Evolutionary conservation across 2,329 filamentous ascomycete species (phyloP).

Genomic region (Colletotrichum acutatum): DNA sequence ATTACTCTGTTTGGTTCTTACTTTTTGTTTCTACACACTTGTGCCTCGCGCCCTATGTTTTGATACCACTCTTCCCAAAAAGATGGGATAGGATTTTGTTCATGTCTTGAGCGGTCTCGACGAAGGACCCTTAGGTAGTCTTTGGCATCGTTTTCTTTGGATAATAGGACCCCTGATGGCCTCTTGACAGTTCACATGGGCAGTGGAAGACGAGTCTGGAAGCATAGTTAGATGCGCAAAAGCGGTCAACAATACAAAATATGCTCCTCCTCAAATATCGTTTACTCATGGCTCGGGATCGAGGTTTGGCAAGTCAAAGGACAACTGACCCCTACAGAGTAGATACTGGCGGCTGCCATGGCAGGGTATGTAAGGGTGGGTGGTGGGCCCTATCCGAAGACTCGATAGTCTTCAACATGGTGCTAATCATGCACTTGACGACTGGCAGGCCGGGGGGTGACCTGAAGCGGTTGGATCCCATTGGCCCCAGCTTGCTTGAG

Average conservation of each 20-base stretch:
- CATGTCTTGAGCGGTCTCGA: slow-evolving; percentile 15
- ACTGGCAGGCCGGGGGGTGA: background rate
- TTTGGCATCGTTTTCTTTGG: slow-evolving; percentile 12
- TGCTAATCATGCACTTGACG: background rate
- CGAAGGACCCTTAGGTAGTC: slow-evolving; percentile 1
- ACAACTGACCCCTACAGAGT: background rate
- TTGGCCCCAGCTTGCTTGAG: background rate
- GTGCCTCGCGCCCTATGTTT: slow-evolving; percentile 15
- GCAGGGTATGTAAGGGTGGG: background rate
- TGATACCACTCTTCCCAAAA: slow-evolving; percentile 30
- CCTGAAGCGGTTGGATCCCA: background rate
- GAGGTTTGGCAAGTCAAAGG: background rate
- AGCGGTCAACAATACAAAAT: background rate
- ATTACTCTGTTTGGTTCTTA: background rate
- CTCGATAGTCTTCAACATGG: background rate
- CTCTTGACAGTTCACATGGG: background rate
- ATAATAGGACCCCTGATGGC: background rate
- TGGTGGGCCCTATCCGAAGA: background rate
- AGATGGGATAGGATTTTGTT: slow-evolving; percentile 28
- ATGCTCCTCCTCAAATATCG: background rate
- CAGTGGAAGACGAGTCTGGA: background rate
- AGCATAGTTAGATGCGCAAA: slow-evolving; percentile 1
- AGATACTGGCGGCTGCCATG: background rate
- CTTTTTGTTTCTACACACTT: slow-evolving; percentile 13
- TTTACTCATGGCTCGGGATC: background rate